A percentile compares a stretch with the other conserved stretches of the same genome.
phyloP scores from a whole-genome alignment of 306 rosid genomes.

The Rosa rugosa region DNA sequence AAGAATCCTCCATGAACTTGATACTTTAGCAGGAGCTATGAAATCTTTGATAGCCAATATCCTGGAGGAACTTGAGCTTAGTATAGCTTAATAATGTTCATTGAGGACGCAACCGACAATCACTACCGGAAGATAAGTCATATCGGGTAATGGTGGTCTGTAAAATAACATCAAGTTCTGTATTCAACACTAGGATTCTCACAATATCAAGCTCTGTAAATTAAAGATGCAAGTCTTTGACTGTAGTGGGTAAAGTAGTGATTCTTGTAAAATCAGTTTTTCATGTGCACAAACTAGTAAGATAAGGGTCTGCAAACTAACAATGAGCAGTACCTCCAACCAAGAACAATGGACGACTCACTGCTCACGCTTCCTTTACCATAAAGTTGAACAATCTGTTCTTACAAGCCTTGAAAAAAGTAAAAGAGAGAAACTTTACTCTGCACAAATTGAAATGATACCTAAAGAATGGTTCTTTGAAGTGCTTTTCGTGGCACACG shows the following conservation, averaged over 20 bases:
- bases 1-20: background rate
- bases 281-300: background rate
- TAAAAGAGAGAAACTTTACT: background rate
- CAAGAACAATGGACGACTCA: background rate
- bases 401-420: conserved; percentile 3
- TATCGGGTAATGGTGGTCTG: background rate
- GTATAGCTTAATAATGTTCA: background rate
- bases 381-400: conserved; percentile 3
- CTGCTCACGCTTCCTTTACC: background rate
- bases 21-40: background rate
- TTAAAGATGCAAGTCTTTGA: background rate
- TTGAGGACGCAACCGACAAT: background rate
- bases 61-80: background rate
- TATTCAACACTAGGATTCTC: background rate
- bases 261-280: background rate
- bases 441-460: conserved; percentile 9
- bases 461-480: background rate
- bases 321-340: background rate
- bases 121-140: background rate
- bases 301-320: background rate
- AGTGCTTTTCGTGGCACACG: conserved; percentile 4
- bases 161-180: background rate
- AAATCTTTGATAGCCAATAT: background rate
- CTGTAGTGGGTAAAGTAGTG: background rate
- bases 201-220: background rate